Evolutionary conservation across 805 yeast genomes (phyloP).

Genomic region (Barnettozyma californica): DNA sequence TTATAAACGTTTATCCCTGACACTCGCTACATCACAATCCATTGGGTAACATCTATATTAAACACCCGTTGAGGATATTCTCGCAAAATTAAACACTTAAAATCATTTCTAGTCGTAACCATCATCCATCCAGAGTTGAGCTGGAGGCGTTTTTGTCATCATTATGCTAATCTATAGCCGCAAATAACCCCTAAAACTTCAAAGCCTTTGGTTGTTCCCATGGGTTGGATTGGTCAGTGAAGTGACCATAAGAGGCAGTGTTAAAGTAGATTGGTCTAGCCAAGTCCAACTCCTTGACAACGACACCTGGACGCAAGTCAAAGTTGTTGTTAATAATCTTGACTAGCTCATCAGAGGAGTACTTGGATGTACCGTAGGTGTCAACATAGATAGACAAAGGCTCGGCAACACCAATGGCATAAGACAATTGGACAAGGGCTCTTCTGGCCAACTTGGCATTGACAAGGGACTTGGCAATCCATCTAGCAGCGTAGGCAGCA

Average conservation of each 20-base stretch:
- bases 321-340: slow-evolving; percentile 89
- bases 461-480: slow-evolving; percentile 99
- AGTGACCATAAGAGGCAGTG: slow-evolving; percentile 99
- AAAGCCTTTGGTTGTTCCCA: slow-evolving; percentile 97
- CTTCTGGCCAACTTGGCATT: slow-evolving; percentile 94
- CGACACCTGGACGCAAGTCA: slow-evolving; percentile 98
- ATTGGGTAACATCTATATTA: slow-evolving; percentile 1
- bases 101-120: slow-evolving; percentile 7
- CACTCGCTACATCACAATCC: neutral
- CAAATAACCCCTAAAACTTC: slow-evolving; percentile 37
- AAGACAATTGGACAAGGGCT: slow-evolving; percentile 96
- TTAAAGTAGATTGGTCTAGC: slow-evolving; percentile 99
- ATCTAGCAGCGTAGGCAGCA: slow-evolving; percentile 99
- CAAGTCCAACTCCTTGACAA: slow-evolving; percentile 92
- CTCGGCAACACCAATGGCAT: slow-evolving; percentile 99
- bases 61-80: slow-evolving; percentile 12
- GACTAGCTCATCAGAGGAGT: slow-evolving; percentile 85
- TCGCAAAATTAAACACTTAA: slow-evolving; percentile 1
- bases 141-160: slow-evolving; percentile 1
- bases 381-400: slow-evolving; percentile 97
- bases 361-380: slow-evolving; percentile 95
- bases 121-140: slow-evolving; percentile 10
- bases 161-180: slow-evolving; percentile 1
- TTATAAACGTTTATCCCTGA: too few species aligned
- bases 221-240: slow-evolving; percentile 97